phyloP scores from a whole-genome alignment of 2,329 filamentous ascomycete species.

The Hymenoscyphus linearis region DNA sequence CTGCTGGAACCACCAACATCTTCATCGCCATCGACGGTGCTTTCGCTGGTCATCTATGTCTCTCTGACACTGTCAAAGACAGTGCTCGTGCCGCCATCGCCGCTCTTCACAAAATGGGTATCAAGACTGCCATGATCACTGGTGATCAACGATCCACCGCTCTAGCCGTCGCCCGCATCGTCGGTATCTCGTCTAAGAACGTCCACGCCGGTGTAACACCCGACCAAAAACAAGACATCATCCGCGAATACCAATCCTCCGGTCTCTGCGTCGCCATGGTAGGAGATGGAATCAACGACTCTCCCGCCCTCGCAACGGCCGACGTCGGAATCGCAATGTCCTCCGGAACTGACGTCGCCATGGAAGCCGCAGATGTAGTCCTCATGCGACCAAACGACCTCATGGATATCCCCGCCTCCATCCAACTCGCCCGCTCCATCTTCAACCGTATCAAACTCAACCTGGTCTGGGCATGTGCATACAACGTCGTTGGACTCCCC shows the following conservation, averaged over 20 bases:
- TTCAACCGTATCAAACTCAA: constrained; percentile 94
- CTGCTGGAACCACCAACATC: constrained; percentile 78
- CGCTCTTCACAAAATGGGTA: constrained; percentile 77
- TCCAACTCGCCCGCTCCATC: constrained; percentile 77
- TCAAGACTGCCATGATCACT: constrained; percentile 87
- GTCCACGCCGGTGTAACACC: constrained; percentile 87
- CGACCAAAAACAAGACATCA: constrained; percentile 82
- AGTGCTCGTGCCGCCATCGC: constrained; percentile 75
- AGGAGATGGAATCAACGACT: constrained; percentile 97
- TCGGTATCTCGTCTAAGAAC: constrained; percentile 71
- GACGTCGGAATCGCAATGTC: constrained; percentile 90
- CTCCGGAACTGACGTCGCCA: constrained; percentile 90
- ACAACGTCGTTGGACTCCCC: constrained; percentile 86
- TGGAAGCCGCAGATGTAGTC: constrained; percentile 94
- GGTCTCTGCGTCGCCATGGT: constrained; percentile 92
- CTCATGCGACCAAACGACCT: constrained; percentile 90
- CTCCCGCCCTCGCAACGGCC: constrained; percentile 86
- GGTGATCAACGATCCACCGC: constrained; percentile 86
- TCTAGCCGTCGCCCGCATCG: constrained; percentile 71
- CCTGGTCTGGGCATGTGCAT: constrained; percentile 84
- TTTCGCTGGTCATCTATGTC: constrained; percentile 76
- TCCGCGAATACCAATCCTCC: constrained; percentile 66
- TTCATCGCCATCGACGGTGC: constrained; percentile 80
- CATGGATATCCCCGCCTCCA: constrained; percentile 83
- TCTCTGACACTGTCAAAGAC: constrained; percentile 88